Conservation (phyloP, 2,329 filamentous ascomycete genomes). For the Cordyceps militaris region DNA sequence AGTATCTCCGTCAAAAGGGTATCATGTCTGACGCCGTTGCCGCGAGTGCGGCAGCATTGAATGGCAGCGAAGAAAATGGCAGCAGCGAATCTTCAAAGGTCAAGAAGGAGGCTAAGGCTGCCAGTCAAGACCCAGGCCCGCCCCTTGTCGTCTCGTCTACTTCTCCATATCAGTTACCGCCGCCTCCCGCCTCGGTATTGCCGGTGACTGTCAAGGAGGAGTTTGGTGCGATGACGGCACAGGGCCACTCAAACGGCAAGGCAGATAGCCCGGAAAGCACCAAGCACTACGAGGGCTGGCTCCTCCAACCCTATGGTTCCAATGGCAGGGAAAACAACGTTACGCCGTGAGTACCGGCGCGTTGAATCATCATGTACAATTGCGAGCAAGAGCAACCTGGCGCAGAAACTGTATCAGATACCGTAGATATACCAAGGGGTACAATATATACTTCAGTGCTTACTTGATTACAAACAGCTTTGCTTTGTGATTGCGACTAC, state of each 20-base stretch:
- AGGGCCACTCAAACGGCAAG: background rate
- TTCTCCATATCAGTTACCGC: conserved; percentile 20
- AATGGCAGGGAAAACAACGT: conserved; percentile 16
- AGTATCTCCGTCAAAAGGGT: conserved; percentile 57
- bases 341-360: conserved; percentile 7
- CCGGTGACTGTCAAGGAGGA: conserved; percentile 29
- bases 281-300: conserved; percentile 32
- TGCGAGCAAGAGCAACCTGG: background rate
- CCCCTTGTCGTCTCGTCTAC: conserved; percentile 11
- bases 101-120: background rate
- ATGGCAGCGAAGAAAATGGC: conserved; percentile 11
- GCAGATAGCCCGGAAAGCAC: conserved; percentile 20
- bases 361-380: background rate
- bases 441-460: background rate
- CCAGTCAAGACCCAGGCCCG: conserved; percentile 21
- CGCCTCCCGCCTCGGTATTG: conserved; percentile 32
- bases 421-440: background rate
- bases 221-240: conserved; percentile 13
- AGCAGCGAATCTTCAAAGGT: conserved; percentile 16
- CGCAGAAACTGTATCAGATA: background rate
- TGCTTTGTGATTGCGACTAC: background rate
- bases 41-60: background rate
- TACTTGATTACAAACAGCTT: background rate
- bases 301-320: conserved; percentile 30
- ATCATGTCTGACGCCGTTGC: conserved; percentile 30